Percentiles rank a stretch among this genome's conserved stretches.
Conservation (phyloP, 108 stramenopile genomes). For the Licmophora abbreviata region DNA sequence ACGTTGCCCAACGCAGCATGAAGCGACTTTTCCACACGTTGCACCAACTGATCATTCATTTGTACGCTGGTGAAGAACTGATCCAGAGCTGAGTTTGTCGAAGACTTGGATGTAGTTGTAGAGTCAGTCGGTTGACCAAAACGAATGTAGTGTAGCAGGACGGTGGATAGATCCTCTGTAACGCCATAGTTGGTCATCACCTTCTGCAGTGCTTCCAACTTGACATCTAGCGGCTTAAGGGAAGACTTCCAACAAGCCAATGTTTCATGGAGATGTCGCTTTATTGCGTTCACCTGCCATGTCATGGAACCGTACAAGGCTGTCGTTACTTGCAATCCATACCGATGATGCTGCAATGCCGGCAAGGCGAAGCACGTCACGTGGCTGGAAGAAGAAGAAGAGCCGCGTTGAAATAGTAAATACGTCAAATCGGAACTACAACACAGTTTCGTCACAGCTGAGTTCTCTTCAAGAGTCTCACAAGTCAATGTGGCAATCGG, state of each 20-base stretch:
- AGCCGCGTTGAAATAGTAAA: constrained; percentile 8
- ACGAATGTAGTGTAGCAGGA: constrained; percentile 58
- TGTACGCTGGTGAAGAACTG: constrained; percentile 74
- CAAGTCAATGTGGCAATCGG: constrained; percentile 14
- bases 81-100: too few species aligned
- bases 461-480: too few species aligned
- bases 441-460: constrained; percentile 25
- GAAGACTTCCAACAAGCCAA: constrained; percentile 46
- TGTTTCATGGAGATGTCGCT: constrained; percentile 26
- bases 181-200: constrained; percentile 61
- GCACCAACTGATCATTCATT: constrained; percentile 74
- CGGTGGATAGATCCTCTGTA: constrained; percentile 10
- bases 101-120: constrained; percentile 43
- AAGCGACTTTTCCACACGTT: constrained; percentile 42
- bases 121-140: constrained; percentile 42
- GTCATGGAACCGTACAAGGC: constrained; percentile 51
- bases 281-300: constrained; percentile 34
- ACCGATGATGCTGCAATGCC: constrained; percentile 38
- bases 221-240: constrained; percentile 64
- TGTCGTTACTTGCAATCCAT: constrained; percentile 51
- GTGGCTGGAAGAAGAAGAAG: constrained; percentile 3
- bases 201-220: constrained; percentile 36
- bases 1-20: constrained; percentile 54
- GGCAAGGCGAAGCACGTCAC: constrained; percentile 37
- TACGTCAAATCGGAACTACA: constrained; percentile 32